A percentile compares a stretch with the other conserved stretches of the same genome.
Evolutionary conservation across 2,329 filamentous ascomycete species (phyloP).

Genomic region (Arthrobotrys sphaeroides): DNA sequence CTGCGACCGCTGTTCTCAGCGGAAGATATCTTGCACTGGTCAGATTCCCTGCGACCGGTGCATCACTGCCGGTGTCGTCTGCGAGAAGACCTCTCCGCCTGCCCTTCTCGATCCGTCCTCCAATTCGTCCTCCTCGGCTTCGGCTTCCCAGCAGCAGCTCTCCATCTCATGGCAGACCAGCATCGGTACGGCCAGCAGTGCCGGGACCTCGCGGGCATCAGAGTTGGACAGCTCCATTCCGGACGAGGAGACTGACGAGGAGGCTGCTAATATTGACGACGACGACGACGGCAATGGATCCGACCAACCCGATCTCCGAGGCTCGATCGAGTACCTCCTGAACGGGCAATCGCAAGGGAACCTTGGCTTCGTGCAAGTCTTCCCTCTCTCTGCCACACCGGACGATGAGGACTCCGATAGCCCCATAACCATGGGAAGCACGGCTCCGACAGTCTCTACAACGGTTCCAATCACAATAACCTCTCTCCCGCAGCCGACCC

Average conservation of each 20-base stretch:
- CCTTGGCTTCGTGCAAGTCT: slow-evolving; percentile 38
- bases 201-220: slow-evolving; percentile 10
- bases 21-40: slow-evolving; percentile 47
- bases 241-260: slow-evolving; percentile 30
- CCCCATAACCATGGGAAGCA: not conserved
- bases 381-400: slow-evolving; percentile 30
- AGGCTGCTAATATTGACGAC: slow-evolving; percentile 13
- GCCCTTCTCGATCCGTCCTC: not conserved
- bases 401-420: slow-evolving; percentile 24
- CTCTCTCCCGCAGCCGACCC: not conserved
- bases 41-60: slow-evolving; percentile 43
- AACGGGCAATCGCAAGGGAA: slow-evolving; percentile 40
- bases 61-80: slow-evolving; percentile 39
- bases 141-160: slow-evolving; percentile 10
- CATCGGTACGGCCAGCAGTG: not conserved
- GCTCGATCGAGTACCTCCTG: slow-evolving; percentile 44
- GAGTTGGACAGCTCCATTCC: slow-evolving; percentile 30
- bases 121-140: too few species aligned
- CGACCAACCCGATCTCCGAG: slow-evolving; percentile 39
- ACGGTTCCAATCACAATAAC: not conserved
- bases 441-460: not conserved
- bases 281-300: slow-evolving; percentile 41
- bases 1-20: slow-evolving; percentile 49
- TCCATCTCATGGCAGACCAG: slow-evolving; percentile 26
- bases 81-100: slow-evolving; percentile 40